Conservation (phyloP, 495 filamentous ascomycete species). For the Bacidia rubella region DNA sequence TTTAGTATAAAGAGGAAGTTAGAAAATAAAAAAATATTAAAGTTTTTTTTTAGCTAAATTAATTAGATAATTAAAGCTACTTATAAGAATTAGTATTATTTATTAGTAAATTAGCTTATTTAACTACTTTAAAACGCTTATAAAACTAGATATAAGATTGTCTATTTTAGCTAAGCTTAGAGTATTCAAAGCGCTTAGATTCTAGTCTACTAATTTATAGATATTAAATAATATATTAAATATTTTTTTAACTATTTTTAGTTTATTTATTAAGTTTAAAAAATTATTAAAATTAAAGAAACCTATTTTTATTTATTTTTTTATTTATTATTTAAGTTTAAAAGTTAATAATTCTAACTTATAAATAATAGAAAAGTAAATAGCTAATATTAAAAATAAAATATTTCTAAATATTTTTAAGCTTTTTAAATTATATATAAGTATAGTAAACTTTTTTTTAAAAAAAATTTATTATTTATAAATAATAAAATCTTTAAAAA, state of each 20-base stretch:
- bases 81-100: no score
- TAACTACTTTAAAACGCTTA: not conserved
- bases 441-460: not conserved
- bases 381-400: constrained; percentile 1
- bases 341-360: not conserved
- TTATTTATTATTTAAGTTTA: not conserved
- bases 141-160: not conserved
- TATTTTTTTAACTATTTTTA: constrained; percentile 1
- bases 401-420: not conserved
- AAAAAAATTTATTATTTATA: not conserved
- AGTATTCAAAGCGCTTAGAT: no score
- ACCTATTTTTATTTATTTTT: not conserved
- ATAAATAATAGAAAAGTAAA: not conserved
- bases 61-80: no score
- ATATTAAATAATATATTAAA: constrained; percentile 3
- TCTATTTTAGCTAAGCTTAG: no score
- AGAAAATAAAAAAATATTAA: no score
- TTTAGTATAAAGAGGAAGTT: no score
- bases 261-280: not conserved
- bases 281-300: not conserved
- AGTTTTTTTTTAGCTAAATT: no score
- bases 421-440: not conserved
- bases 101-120: no score
- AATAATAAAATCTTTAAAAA: not conserved
- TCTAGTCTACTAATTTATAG: no score